Evolutionary conservation across 1,284 basidiomycete genomes (phyloP).

Genomic region (Meira miltonrushii): DNA sequence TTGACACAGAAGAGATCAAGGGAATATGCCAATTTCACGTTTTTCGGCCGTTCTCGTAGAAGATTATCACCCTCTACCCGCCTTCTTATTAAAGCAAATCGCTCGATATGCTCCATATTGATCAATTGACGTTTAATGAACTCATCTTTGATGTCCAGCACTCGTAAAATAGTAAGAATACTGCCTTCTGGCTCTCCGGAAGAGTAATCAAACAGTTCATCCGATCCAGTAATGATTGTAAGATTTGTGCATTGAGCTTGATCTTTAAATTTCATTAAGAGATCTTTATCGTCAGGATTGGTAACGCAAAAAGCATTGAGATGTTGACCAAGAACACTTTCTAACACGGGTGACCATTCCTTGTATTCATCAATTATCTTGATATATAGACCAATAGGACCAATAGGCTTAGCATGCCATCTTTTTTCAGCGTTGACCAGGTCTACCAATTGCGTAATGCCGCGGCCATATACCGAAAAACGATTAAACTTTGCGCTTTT

Average conservation of each 20-base stretch:
- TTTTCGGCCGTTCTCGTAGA: conserved; percentile 41
- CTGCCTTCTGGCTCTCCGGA: conserved; percentile 60
- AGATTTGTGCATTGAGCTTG: conserved; percentile 26
- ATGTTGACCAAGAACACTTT: conserved; percentile 62
- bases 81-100: conserved; percentile 61
- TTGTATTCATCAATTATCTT: conserved; percentile 66
- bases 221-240: conserved; percentile 48
- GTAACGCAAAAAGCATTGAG: conserved; percentile 76
- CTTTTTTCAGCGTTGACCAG: conserved; percentile 59
- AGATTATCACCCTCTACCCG: conserved; percentile 44
- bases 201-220: conserved; percentile 56
- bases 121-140: conserved; percentile 77
- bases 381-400: conserved; percentile 81
- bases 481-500: conserved; percentile 24
- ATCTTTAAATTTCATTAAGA: conserved; percentile 63
- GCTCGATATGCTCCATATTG: conserved; percentile 69
- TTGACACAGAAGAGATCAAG: conserved; percentile 40
- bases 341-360: conserved; percentile 67
- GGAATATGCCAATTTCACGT: conserved; percentile 47
- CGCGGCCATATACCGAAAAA: conserved; percentile 37
- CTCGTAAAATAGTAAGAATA: conserved; percentile 72
- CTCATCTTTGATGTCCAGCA: conserved; percentile 73
- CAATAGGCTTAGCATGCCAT: conserved; percentile 39
- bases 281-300: conserved; percentile 63
- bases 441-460: conserved; percentile 31